Conservation (phyloP, 2,329 filamentous ascomycete species). For the Raffaelea deltoideospora region DNA sequence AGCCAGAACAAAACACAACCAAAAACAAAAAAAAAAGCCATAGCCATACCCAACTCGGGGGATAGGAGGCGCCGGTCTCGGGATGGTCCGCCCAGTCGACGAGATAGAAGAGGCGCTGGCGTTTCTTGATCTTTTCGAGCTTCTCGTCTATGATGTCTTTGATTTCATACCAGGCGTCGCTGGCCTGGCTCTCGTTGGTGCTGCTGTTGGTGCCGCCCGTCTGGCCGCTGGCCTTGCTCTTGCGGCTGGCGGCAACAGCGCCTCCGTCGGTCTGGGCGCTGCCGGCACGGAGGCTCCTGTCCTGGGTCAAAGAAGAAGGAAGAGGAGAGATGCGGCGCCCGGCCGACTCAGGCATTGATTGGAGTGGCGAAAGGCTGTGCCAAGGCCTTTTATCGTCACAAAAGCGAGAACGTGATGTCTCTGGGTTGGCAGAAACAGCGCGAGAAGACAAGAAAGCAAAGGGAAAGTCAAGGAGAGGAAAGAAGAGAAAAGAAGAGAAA, state of each 20-base stretch:
- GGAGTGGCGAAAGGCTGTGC: too few species aligned
- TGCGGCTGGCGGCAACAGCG: neutral
- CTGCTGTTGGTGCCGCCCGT: neutral
- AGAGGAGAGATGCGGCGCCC: too few species aligned
- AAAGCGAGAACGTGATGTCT: too few species aligned
- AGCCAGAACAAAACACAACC: neutral
- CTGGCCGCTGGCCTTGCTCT: neutral
- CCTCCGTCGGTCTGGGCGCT: neutral
- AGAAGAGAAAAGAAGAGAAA: neutral
- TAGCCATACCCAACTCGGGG: conserved; percentile 39
- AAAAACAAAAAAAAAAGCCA: too few species aligned
- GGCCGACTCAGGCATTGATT: neutral
- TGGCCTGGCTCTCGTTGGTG: neutral
- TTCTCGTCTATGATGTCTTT: conserved; percentile 23
- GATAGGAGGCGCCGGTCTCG: conserved; percentile 29
- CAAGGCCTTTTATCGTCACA: too few species aligned
- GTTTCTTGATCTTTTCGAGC: conserved; percentile 5
- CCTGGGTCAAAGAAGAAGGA: neutral
- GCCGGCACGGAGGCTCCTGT: neutral
- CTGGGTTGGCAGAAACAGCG: too few species aligned
- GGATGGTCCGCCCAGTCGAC: conserved; percentile 42
- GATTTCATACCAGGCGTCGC: conserved; percentile 14
- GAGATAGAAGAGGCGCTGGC: conserved; percentile 24
- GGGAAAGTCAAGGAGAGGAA: neutral
- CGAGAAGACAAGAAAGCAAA: neutral